Evolutionary conservation across 2,329 filamentous ascomycete species (phyloP), one percentile per base, ranked within the genome.

Genomic region (Biscogniauxia sp.): DNA sequence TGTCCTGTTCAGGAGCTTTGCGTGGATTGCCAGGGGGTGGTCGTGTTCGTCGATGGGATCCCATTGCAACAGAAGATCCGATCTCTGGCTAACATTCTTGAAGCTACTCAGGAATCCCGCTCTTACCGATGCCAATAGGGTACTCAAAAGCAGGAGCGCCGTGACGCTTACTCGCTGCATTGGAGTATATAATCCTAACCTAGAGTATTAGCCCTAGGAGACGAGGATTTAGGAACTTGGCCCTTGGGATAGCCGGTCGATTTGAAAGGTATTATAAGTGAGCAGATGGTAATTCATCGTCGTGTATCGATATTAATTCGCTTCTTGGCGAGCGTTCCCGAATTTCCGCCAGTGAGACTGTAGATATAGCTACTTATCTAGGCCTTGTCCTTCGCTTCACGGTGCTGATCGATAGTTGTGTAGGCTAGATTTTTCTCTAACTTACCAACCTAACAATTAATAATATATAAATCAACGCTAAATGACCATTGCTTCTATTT

Each of bases 31-130:
- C 5, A 70, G 53, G 19, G 68, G 67, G 20, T 68, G 66, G 41
- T 63, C 57, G 23, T 55, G 59, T 20, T 55, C 45, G 53, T 66
- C 54, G 19, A 49, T 54, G 28, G 19, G 51, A 50, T 68, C 67
- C 68, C 68, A 69, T 59, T 62, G 57, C 53, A 70, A 56, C 20
- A 68, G 45, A 11, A 70, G n/a, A 57, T 70, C 61, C 23, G 63
- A 65, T 61, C 64, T 61, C 20, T 26, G 68, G 13, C 50, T 61
- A 20, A 68, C 55, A 54, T 63, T 50, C 13, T 54, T 54, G 52
- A 69, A 70, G 53, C 53, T 55, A n/a, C 20, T 55, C 26, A 19
- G 26, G 28, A 55, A 55, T 7, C n/a, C 28, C 7, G 53, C 53
- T 5, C 8, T 1, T 9, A 4, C 53, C 6, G 17, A 20, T 45